Evolutionary conservation across 2,329 filamentous ascomycete genomes (phyloP).

Genomic region (Phialophora verrucosa): DNA sequence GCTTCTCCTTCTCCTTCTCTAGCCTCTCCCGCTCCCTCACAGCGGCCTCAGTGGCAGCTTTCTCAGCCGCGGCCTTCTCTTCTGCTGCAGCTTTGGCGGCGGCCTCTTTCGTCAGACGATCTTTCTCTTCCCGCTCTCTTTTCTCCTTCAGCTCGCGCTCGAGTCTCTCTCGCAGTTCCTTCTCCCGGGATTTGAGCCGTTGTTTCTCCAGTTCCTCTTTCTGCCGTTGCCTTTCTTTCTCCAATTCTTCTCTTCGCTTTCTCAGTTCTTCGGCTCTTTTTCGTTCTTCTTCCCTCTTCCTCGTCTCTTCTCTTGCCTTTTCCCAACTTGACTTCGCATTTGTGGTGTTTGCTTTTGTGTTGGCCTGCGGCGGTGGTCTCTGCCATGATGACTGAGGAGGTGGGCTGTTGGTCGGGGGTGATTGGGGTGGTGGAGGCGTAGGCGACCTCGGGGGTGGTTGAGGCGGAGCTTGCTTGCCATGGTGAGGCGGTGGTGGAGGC

Average conservation of each 20-base stretch:
- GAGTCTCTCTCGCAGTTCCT: slow-evolving; percentile 38
- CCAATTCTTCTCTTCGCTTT: slow-evolving; percentile 36
- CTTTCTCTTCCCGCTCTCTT: slow-evolving; percentile 42
- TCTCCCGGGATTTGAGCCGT: slow-evolving; percentile 39
- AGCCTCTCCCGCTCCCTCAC: slow-evolving; percentile 30
- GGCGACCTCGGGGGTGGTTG: neutral
- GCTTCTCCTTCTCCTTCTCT: slow-evolving; percentile 23
- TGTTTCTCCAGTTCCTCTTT: slow-evolving; percentile 39
- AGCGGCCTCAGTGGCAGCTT: slow-evolving; percentile 41
- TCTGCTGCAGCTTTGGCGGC: slow-evolving; percentile 40
- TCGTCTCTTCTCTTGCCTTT: slow-evolving; percentile 41
- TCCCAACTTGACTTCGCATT: slow-evolving; percentile 40
- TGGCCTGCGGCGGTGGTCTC: slow-evolving; percentile 35
- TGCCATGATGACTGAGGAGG: slow-evolving; percentile 41
- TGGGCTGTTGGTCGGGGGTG: slow-evolving; percentile 25
- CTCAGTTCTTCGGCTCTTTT: slow-evolving; percentile 39
- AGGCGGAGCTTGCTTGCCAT: neutral
- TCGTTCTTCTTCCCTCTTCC: slow-evolving; percentile 40
- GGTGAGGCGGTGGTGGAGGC: neutral
- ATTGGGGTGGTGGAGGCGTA: neutral
- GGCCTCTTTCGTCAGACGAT: slow-evolving; percentile 45
- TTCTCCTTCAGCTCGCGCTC: slow-evolving; percentile 43
- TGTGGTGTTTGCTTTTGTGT: slow-evolving; percentile 35
- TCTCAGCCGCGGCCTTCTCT: slow-evolving; percentile 29
- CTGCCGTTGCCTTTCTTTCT: slow-evolving; percentile 39